Conservation (phyloP, 805 yeast species). For the Lipomyces spencermartinsiae region DNA sequence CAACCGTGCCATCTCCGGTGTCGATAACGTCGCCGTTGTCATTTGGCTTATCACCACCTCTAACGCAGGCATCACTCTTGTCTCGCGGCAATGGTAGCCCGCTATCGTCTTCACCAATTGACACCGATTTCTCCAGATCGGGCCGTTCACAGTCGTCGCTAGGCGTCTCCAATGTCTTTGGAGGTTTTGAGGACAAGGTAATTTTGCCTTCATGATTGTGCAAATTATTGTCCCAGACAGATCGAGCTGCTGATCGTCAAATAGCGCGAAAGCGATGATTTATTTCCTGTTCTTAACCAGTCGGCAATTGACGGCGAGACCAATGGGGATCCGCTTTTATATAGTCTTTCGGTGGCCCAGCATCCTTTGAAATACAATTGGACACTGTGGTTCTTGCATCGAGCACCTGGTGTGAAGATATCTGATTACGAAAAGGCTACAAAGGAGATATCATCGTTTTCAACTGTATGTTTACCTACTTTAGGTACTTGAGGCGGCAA, state of each 20-base stretch:
- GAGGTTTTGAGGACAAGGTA: constrained; percentile 20
- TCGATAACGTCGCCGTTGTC: constrained; percentile 10
- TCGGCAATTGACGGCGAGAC: background rate
- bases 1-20: constrained; percentile 11
- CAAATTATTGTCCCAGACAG: background rate
- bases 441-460: constrained; percentile 88
- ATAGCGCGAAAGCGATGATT: constrained; percentile 19
- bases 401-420: constrained; percentile 66
- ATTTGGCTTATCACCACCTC: constrained; percentile 10
- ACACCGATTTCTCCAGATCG: constrained; percentile 11
- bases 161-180: constrained; percentile 11
- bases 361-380: constrained; percentile 91
- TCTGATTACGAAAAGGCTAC: constrained; percentile 88
- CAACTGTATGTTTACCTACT: constrained; percentile 52
- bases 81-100: constrained; percentile 14
- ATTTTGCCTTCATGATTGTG: background rate
- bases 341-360: background rate
- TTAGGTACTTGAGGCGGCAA: background rate
- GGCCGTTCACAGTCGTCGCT: constrained; percentile 14
- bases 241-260: background rate
- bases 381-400: constrained; percentile 98
- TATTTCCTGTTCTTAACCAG: constrained; percentile 12
- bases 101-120: constrained; percentile 2
- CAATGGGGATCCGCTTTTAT: background rate
- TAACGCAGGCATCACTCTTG: constrained; percentile 14